These are phyloP conservation scores for Carex cristatella DNA, from an alignment of 176 grass and related monocot genomes.

Conservation along the genomic window DNA sequence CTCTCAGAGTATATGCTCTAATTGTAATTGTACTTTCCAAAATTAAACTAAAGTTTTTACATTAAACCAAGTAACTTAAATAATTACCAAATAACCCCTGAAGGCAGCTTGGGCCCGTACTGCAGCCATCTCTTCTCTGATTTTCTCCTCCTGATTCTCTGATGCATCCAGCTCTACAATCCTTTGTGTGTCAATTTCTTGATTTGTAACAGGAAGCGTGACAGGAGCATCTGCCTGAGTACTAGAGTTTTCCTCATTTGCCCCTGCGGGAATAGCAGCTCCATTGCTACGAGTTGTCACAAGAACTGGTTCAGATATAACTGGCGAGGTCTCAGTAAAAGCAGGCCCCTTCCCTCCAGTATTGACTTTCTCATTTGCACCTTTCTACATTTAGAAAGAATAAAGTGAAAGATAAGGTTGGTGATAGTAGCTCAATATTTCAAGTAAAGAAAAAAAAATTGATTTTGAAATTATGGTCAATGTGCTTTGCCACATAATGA, in stretches of 20 bases:
- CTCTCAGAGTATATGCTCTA: neutral
- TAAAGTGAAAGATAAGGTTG: neutral
- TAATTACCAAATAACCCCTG: slow-evolving; percentile 82
- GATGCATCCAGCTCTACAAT: slow-evolving; percentile 27
- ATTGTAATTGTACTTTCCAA: neutral
- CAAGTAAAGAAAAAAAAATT: slow-evolving; percentile 2
- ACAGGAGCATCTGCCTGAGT: slow-evolving; percentile 10
- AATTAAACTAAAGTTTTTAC: neutral
- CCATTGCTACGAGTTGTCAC: slow-evolving; percentile 37
- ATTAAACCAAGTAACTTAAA: neutral
- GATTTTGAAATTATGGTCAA: neutral
- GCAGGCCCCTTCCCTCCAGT: slow-evolving; percentile 37
- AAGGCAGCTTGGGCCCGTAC: slow-evolving; percentile 85
- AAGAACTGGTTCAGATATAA: slow-evolving; percentile 74
- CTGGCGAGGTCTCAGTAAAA: slow-evolving; percentile 43
- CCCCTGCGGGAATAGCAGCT: slow-evolving; percentile 23
- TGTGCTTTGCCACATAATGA: neutral
- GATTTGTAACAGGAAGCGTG: slow-evolving; percentile 18
- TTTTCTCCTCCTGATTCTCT: slow-evolving; percentile 28
- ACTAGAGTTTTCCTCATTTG: slow-evolving; percentile 34
- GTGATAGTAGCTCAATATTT: neutral
- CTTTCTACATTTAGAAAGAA: slow-evolving; percentile 39
- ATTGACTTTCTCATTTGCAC: slow-evolving; percentile 38
- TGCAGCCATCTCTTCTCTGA: slow-evolving; percentile 68
- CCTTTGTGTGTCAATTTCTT: slow-evolving; percentile 29